Base-by-base conservation (phyloP, 2,329 filamentous ascomycete species). In the Pseudopithomyces maydicus region DNA sequence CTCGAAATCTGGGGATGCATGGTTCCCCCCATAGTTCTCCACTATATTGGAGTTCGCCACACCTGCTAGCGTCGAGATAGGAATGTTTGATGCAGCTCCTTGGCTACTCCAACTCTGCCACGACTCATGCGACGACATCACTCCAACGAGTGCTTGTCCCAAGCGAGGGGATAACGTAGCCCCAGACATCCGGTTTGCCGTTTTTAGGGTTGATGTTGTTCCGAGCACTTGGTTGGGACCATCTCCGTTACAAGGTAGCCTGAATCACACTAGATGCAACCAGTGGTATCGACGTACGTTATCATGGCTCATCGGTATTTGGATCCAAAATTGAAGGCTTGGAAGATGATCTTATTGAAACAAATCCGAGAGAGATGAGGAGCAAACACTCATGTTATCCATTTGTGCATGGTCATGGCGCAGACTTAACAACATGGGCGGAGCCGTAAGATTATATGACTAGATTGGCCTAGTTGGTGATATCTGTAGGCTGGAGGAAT, bases 1-100 rank as follows among this genome's bases (percentile, higher is more conserved):
- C 54, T 67, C 54, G 54, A 46, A 67, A 68, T 69, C 68, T 61
- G 66, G 68, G 66, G 68, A 59, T 50, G 48, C 54, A 57, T 56
- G 58, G 58, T 52, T 43, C 19, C 26, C 19, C 52, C 51, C 53
- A 45, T 56, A 38, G 36, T 57, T 38, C 55, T 61, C 68, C 68
- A 53, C 46, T 62, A 38, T 67, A 55, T 70, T 61, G 66, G 68
- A 66, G 66, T 47, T 43, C 15, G 17, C 17, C n/a, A 41, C 57
- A 51, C 55, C 56, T 49, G 42, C 59, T 63, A 63, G 57, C 46
- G 57, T 48, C 38, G 22, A 58, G 59, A 63, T 63, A 66, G 56
- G 43, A 52, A 19, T 19, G 17, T 45, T 14, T 46, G 29, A 54
- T 32, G 32, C 32, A 39, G 17, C 3, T 5, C 26, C 26, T 8